Percentiles rank a stretch among this genome's conserved stretches.
These are phyloP conservation scores for Nemania diffusa DNA, from an alignment of 2,329 filamentous ascomycete genomes.

Conservation along the genomic window DNA sequence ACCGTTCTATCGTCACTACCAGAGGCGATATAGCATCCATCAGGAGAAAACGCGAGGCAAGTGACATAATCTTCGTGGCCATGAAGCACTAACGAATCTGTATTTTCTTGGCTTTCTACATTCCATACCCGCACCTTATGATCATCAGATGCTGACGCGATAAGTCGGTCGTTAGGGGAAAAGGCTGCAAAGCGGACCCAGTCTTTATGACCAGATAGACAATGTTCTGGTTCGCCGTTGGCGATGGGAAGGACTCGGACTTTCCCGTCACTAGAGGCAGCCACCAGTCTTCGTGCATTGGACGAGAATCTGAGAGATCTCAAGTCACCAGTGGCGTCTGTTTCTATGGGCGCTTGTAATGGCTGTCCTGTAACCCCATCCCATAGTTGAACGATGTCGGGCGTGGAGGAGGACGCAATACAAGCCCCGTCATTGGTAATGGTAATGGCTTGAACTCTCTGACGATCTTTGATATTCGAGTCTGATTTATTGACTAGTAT, in stretches of 20 bases:
- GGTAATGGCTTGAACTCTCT: neutral
- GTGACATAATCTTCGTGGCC: neutral
- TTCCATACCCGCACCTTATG: neutral
- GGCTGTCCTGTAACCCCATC: neutral
- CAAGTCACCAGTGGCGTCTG: neutral
- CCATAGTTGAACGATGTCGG: neutral
- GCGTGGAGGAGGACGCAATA: neutral
- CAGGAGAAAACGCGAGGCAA: neutral
- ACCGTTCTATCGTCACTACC: neutral
- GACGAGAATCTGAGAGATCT: neutral
- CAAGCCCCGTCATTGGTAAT: neutral
- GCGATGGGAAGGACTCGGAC: neutral
- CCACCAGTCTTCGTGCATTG: neutral
- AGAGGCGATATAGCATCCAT: neutral
- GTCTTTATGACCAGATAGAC: neutral
- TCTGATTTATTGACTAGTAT: neutral
- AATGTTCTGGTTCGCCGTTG: neutral
- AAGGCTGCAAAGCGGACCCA: neutral
- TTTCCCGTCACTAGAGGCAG: neutral
- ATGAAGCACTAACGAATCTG: neutral
- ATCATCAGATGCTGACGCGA: neutral
- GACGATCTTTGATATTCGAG: neutral
- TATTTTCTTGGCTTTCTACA: neutral
- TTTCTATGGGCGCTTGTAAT: neutral
- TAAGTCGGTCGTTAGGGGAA: neutral